phyloP scores from a whole-genome alignment of 495 filamentous ascomycete species.

The Staphylotrichum tortipilum region DNA sequence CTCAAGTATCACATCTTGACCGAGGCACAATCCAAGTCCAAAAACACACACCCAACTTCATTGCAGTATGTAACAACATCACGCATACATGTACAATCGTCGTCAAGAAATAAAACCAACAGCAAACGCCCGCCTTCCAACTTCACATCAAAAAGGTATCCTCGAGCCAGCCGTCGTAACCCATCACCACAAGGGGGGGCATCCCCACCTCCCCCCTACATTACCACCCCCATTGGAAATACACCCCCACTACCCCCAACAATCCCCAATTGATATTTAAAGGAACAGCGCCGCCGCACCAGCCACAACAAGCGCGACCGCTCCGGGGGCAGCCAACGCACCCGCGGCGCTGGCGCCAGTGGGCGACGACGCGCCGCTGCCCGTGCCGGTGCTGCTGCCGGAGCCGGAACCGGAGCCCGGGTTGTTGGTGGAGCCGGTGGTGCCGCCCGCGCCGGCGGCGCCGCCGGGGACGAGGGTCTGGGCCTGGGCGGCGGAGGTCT shows the following conservation, averaged over 20 bases:
- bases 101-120: not conserved
- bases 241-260: not conserved
- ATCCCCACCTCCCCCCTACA: too few species aligned
- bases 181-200: not conserved
- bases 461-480: slow-evolving; percentile 32
- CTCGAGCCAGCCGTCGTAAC: not conserved
- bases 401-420: slow-evolving; percentile 28
- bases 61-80: slow-evolving; percentile 3
- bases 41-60: not conserved
- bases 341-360: slow-evolving; percentile 15
- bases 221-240: not conserved
- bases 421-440: slow-evolving; percentile 15
- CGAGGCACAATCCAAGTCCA: too few species aligned
- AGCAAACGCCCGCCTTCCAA: not conserved
- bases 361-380: not conserved
- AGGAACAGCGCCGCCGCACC: slow-evolving; percentile 31
- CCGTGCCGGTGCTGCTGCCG: slow-evolving; percentile 17
- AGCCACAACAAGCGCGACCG: slow-evolving; percentile 16
- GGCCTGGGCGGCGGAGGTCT: slow-evolving; percentile 34
- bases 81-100: slow-evolving; percentile 3
- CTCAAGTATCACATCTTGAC: too few species aligned
- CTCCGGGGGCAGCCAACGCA: slow-evolving; percentile 13
- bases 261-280: too few species aligned
- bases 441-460: slow-evolving; percentile 20
- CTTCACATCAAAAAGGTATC: slow-evolving; percentile 1